phyloP scores from a whole-genome alignment of 2,329 filamentous ascomycete species.

The Alternaria incomplexa region DNA sequence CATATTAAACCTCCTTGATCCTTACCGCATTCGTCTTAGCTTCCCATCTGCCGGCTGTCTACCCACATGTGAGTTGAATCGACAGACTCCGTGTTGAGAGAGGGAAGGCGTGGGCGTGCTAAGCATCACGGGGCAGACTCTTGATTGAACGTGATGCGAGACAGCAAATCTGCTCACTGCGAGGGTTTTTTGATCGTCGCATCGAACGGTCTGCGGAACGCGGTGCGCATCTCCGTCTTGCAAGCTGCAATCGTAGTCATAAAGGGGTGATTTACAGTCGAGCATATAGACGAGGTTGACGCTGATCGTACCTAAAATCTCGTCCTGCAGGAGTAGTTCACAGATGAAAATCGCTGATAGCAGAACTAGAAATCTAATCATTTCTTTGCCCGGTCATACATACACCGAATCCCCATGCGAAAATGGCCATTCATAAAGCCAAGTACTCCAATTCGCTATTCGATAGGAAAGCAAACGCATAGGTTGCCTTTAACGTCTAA shows the following conservation, averaged over 20 bases:
- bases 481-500: constrained; percentile 20
- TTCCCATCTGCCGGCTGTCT: constrained; percentile 13
- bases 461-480: background rate
- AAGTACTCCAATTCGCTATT: background rate
- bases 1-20: constrained; percentile 22
- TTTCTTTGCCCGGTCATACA: background rate
- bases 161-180: background rate
- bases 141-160: constrained; percentile 5
- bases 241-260: background rate
- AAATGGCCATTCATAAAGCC: background rate
- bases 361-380: background rate
- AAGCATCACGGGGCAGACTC: constrained; percentile 6
- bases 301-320: background rate
- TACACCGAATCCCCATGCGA: background rate
- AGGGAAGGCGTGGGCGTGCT: constrained; percentile 5
- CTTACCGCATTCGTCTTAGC: constrained; percentile 9
- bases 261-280: background rate
- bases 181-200: background rate
- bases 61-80: constrained; percentile 13
- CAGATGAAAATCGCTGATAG: background rate
- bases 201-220: background rate
- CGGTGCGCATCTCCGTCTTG: background rate
- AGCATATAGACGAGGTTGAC: background rate
- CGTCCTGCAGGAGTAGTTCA: background rate
- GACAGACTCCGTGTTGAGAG: constrained; percentile 13